Evolutionary conservation across 257 asterid species (phyloP).

Genomic region (Primulina tabacum): DNA sequence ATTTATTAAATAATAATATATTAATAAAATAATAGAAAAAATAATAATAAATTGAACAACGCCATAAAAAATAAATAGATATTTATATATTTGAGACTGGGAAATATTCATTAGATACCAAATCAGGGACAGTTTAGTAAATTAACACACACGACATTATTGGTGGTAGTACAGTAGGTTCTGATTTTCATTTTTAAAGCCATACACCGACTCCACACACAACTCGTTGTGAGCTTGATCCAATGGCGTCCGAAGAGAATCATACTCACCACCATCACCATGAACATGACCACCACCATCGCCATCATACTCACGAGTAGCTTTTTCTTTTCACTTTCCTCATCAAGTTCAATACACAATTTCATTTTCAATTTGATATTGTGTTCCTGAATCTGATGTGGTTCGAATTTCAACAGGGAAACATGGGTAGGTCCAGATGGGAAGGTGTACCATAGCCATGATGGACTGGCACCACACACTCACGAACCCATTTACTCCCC

Average conservation of each 20-base stretch:
- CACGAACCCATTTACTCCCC: conserved; percentile 90
- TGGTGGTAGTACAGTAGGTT: no score
- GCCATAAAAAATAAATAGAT: no score
- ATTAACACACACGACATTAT: no score
- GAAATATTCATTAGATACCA: no score
- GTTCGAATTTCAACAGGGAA: conserved; percentile 42
- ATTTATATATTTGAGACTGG: no score
- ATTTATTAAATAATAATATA: no score
- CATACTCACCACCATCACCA: conserved; percentile 31
- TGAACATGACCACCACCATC: conserved; percentile 27
- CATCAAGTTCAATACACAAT: neutral
- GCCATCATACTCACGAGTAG: conserved; percentile 43
- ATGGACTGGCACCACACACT: conserved; percentile 90
- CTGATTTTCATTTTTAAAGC: no score
- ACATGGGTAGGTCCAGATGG: conserved; percentile 84
- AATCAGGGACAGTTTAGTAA: no score
- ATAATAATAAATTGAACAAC: no score
- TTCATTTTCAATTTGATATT: neutral
- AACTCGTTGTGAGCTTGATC: neutral
- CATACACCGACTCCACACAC: no score
- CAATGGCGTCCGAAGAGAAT: conserved; percentile 55
- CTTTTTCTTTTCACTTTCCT: neutral
- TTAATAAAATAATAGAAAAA: no score
- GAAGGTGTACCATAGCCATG: conserved; percentile 91
- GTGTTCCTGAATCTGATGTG: neutral